A percentile compares a stretch with the other conserved stretches of the same genome.
Evolutionary conservation across 2,329 filamentous ascomycete genomes (phyloP).

Genomic region (Xylariaceae sp.): DNA sequence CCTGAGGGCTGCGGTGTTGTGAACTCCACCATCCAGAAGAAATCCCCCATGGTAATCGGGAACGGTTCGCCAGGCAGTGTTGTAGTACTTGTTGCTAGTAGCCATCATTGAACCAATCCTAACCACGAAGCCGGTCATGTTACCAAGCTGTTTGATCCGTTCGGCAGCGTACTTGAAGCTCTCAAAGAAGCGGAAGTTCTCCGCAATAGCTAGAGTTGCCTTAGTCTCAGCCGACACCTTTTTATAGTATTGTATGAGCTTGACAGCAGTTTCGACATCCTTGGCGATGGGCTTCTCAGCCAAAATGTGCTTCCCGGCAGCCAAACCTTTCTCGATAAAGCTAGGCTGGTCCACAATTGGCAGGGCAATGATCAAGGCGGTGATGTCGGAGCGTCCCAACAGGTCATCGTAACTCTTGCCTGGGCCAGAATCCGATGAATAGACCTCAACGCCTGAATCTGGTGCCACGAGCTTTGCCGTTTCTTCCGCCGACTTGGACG

Average conservation of each 20-base stretch:
- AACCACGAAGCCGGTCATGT: constrained; percentile 51
- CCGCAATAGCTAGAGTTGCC: constrained; percentile 60
- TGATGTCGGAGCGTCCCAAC: constrained; percentile 44
- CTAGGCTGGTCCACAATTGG: constrained; percentile 61
- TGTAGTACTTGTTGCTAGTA: constrained; percentile 44
- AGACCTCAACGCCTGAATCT: constrained; percentile 25
- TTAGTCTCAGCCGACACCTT: constrained; percentile 27
- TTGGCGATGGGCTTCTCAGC: constrained; percentile 68
- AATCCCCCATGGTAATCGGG: constrained; percentile 75
- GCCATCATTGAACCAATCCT: constrained; percentile 36
- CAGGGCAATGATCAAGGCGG: constrained; percentile 43
- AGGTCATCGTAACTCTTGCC: constrained; percentile 43
- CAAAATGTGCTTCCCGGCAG: constrained; percentile 68
- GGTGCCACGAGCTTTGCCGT: constrained; percentile 34
- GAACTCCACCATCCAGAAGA: constrained; percentile 72
- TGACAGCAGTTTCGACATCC: constrained; percentile 46
- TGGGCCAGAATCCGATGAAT: constrained; percentile 29
- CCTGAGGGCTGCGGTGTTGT: constrained; percentile 64
- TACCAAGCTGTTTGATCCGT: constrained; percentile 51
- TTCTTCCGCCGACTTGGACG: constrained; percentile 45
- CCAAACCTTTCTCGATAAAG: constrained; percentile 56
- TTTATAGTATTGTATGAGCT: constrained; percentile 40
- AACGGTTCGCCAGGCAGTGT: constrained; percentile 62
- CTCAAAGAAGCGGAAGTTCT: constrained; percentile 68
- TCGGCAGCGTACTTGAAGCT: constrained; percentile 51